A percentile compares a stretch with the other conserved stretches of the same genome.
Evolutionary conservation across 805 yeast genomes (phyloP).

Genomic region (Blastobotrys parvus): DNA sequence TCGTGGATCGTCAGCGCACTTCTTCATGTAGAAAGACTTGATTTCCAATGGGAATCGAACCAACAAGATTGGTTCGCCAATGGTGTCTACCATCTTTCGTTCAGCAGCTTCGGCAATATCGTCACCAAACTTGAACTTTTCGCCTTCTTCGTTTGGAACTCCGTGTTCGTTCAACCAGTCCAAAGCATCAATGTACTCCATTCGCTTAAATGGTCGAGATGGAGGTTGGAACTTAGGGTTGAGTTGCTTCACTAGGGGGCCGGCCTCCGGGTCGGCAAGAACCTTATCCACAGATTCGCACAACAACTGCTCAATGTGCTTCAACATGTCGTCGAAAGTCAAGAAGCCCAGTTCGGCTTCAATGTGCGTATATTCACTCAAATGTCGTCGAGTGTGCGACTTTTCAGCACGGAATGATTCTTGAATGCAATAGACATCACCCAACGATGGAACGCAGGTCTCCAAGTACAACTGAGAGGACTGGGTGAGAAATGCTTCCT

Average conservation of each 20-base stretch:
- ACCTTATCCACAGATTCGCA: constrained; percentile 64
- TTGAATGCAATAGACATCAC: constrained; percentile 95
- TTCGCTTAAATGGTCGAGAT: constrained; percentile 75
- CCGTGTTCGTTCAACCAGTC: constrained; percentile 96
- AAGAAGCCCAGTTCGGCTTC: constrained; percentile 91
- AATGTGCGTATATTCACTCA: constrained; percentile 93
- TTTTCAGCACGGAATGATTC: constrained; percentile 99
- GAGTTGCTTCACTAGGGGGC: constrained; percentile 80
- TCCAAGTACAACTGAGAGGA: constrained; percentile 95
- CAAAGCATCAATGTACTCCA: constrained; percentile 84
- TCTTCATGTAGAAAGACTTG: constrained; percentile 97
- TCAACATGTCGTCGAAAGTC: constrained; percentile 74
- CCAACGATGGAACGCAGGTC: constrained; percentile 91
- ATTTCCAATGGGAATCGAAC: constrained; percentile 94
- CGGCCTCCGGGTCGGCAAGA: constrained; percentile 84
- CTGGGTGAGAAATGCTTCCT: constrained; percentile 93
- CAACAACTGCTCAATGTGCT: constrained; percentile 76
- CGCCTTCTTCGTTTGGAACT: constrained; percentile 90
- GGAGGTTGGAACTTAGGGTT: constrained; percentile 90
- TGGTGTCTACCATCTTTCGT: constrained; percentile 94
- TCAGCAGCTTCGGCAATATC: constrained; percentile 99
- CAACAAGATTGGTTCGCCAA: constrained; percentile 86
- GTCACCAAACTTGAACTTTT: constrained; percentile 90
- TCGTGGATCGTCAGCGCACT: constrained; percentile 79
- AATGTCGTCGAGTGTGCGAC: constrained; percentile 97